Evolutionary conservation across 2,329 filamentous ascomycete species (phyloP).

Genomic region (Dactylellina drechsleri): DNA sequence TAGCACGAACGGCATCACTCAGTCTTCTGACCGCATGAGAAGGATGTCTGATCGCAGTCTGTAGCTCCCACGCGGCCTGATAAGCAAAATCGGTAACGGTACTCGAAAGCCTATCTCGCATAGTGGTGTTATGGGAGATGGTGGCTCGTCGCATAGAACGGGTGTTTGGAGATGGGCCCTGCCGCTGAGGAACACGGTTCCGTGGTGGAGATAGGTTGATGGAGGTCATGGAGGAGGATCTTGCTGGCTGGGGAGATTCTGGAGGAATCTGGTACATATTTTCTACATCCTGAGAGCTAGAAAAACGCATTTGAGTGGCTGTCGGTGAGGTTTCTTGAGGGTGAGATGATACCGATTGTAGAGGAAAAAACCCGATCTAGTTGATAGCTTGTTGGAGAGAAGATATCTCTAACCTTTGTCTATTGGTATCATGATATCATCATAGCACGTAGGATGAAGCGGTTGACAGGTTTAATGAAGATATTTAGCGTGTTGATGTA

Average conservation of each 20-base stretch:
- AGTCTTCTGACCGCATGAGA: constrained; percentile 13
- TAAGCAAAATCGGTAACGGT: constrained; percentile 32
- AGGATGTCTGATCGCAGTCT: constrained; percentile 29
- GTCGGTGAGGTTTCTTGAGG: no score
- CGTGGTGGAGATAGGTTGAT: constrained; percentile 27
- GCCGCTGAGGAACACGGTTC: background rate
- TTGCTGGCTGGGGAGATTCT: background rate
- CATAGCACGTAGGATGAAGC: no score
- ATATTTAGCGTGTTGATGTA: no score
- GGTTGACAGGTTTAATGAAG: no score
- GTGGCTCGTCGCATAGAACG: constrained; percentile 11
- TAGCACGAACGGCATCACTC: background rate
- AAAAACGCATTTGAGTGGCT: no score
- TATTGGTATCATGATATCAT: no score
- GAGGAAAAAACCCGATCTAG: no score
- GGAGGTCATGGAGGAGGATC: constrained; percentile 5
- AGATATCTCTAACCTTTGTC: no score
- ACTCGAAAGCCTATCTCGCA: constrained; percentile 13
- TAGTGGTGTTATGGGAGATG: constrained; percentile 22
- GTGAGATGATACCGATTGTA: no score
- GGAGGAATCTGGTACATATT: background rate
- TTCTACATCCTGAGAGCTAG: background rate
- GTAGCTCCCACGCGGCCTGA: constrained; percentile 30
- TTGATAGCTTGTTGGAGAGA: no score
- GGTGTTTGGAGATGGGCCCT: background rate